Base-by-base conservation (phyloP, 106 monocot genomes). In the Dendrobium nobile region DNA sequence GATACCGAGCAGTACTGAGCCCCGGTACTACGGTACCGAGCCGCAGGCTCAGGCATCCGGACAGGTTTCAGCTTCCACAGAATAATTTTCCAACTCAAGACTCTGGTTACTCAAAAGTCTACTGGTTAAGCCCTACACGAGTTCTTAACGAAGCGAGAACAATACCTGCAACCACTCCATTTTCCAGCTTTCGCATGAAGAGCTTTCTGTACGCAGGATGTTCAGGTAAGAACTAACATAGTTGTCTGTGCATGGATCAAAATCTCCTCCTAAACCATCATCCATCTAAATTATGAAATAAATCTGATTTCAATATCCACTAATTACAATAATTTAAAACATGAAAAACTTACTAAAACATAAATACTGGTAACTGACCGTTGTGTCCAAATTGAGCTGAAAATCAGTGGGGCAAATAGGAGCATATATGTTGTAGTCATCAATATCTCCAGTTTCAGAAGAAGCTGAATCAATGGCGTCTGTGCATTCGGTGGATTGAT, bases 401-500 rank as follows among this genome's bases (percentile, higher is more conserved):
- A 13, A 4, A 15, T 56, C 20, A 19, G 22, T 19, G 6, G 11
- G 11, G 75, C 73, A 75, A 9, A 54, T 4, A 8, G 86, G 86
- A 41, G 75, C 83, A 31, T 80, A 83, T 17, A 86, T 79, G 47
- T 82, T 54, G 64, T 83, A 80, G 33, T 54, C 26, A 48, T 81
- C 73, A 47, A 87, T 54, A 13, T 33, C 2, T 33, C 84, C 79
- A 1, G 45, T 7, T 24, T 43, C 59, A 13, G 1, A 11, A 37
- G 9, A 11, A 2, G 75, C 70, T 16, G 9, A 28, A 20, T 28
- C 27, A 0, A 67, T 17, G 13, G 58, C 79, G 0, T 61, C 5
- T 17, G 0, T 0, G 76, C 80, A 84, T 7, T 44, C 31, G 0
- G 22, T 45, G 9, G 41, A 24, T 1, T 13, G 4, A 17, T 13